A percentile compares a stretch with the other conserved stretches of the same genome.
These are phyloP conservation scores for Scutellaria baicalensis DNA, from an alignment of 257 asterid species.

Conservation along the genomic window DNA sequence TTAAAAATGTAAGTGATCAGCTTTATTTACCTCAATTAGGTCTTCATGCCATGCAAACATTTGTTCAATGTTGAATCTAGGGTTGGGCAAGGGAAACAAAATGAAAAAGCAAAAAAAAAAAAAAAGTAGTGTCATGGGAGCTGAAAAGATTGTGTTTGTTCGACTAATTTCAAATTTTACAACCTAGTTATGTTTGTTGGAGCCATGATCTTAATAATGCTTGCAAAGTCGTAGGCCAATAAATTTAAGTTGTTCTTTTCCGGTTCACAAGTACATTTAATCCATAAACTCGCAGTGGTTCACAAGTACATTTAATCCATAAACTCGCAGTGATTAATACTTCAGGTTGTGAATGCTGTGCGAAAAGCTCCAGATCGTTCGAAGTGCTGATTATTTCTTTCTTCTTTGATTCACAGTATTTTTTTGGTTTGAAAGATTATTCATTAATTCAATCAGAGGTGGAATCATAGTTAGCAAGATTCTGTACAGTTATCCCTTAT, in stretches of 20 bases:
- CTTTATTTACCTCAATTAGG: neutral
- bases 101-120: neutral
- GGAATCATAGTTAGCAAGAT: slow-evolving; percentile 31
- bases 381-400: slow-evolving; percentile 17
- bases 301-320: neutral
- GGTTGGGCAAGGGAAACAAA: neutral
- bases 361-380: slow-evolving; percentile 32
- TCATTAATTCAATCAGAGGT: slow-evolving; percentile 6
- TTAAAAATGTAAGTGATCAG: slow-evolving; percentile 40
- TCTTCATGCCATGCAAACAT: neutral
- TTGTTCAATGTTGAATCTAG: neutral
- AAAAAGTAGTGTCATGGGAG: too few species aligned
- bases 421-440: slow-evolving; percentile 6
- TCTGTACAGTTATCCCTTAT: slow-evolving; percentile 32
- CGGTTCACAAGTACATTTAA: neutral
- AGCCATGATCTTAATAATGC: neutral
- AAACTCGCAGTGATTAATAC: neutral
- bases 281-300: neutral
- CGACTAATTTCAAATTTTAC: too few species aligned
- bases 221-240: neutral
- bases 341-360: slow-evolving; percentile 48
- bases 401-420: slow-evolving; percentile 1
- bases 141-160: neutral
- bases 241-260: neutral
- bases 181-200: neutral